phyloP scores from a whole-genome alignment of 768 basidiomycete species.

The Pleurotus djamor region DNA sequence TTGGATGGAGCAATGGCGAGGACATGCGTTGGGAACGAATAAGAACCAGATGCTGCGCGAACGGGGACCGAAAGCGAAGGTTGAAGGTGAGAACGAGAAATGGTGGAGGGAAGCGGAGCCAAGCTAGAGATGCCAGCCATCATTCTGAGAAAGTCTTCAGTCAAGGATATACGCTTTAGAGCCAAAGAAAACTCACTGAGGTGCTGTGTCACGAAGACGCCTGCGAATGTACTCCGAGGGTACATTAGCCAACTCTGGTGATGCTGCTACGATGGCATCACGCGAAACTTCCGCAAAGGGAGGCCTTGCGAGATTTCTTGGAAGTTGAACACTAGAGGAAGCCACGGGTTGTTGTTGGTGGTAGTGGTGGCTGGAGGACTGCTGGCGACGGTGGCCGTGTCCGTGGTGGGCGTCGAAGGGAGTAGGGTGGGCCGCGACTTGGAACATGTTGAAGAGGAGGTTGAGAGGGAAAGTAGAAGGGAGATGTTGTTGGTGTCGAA shows the following conservation, averaged over 20 bases:
- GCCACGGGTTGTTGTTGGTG: constrained; percentile 13
- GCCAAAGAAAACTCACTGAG: constrained; percentile 31
- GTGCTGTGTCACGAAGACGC: constrained; percentile 46
- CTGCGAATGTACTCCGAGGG: constrained; percentile 70
- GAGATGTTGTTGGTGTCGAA: neutral
- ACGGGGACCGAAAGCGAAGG: constrained; percentile 51
- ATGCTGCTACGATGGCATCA: constrained; percentile 59
- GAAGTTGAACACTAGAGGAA: constrained; percentile 54
- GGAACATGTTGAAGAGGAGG: constrained; percentile 36
- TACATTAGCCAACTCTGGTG: constrained; percentile 63
- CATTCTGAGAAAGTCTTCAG: constrained; percentile 38
- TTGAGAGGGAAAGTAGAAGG: constrained; percentile 5
- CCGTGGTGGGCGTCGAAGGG: constrained; percentile 36
- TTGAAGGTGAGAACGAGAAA: constrained; percentile 65
- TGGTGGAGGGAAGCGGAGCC: constrained; percentile 56
- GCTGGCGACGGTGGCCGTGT: constrained; percentile 19
- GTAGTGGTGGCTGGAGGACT: constrained; percentile 16
- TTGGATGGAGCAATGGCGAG: constrained; percentile 52
- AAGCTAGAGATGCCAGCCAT: constrained; percentile 51
- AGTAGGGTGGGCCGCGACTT: constrained; percentile 42
- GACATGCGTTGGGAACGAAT: constrained; percentile 50
- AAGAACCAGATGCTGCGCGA: constrained; percentile 19
- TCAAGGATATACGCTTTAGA: constrained; percentile 12
- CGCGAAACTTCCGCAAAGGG: constrained; percentile 53
- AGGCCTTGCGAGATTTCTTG: constrained; percentile 68